These are phyloP conservation scores for Amanita inopinata DNA, from an alignment of 768 basidiomycete species.

Conservation along the genomic window DNA sequence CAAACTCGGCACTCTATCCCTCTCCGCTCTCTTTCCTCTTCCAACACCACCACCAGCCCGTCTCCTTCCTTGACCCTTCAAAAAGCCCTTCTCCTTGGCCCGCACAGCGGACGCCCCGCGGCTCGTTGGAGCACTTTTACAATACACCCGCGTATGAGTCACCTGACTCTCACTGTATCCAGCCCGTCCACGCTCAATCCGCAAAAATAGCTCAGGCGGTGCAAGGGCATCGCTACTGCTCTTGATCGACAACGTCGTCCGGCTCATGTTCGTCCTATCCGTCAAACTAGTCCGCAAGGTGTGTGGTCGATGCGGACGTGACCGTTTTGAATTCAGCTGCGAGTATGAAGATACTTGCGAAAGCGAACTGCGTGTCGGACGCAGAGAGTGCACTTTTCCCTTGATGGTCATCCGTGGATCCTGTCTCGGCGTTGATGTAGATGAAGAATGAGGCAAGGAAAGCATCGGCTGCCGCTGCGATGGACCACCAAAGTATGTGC, in stretches of 20 bases:
- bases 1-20: constrained; percentile 44
- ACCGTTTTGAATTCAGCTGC: constrained; percentile 10
- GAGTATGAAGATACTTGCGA: constrained; percentile 22
- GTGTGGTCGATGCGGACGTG: constrained; percentile 4
- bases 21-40: constrained; percentile 21
- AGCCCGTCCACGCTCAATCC: constrained; percentile 26
- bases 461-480: constrained; percentile 9
- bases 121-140: constrained; percentile 62
- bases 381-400: constrained; percentile 18
- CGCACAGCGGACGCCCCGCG: constrained; percentile 38
- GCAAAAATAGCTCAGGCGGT: constrained; percentile 29
- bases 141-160: constrained; percentile 47
- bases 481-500: constrained; percentile 36
- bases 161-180: constrained; percentile 31
- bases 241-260: constrained; percentile 3
- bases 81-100: constrained; percentile 15
- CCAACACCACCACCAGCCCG: no score
- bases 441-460: constrained; percentile 5
- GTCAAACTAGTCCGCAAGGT: constrained; percentile 13
- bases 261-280: constrained; percentile 25
- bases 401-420: constrained; percentile 1
- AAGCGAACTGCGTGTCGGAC: constrained; percentile 30
- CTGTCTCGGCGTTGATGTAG: constrained; percentile 4
- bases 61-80: constrained; percentile 17
- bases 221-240: constrained; percentile 10